Evolutionary conservation across 2,329 filamentous ascomycete genomes (phyloP).

Genomic region (Cadophora gregata): DNA sequence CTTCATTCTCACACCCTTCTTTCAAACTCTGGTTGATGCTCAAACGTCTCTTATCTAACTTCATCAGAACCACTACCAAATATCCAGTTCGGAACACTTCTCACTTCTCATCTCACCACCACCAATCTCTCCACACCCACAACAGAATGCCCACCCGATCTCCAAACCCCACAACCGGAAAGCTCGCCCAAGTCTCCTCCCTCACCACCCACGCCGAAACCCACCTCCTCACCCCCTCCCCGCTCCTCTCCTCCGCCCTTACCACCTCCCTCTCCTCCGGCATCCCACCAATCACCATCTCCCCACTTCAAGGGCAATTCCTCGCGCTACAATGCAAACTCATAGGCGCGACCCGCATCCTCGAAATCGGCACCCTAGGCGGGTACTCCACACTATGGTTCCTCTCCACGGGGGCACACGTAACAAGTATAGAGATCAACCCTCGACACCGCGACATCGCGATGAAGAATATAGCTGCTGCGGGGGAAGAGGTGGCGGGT

Average conservation of each 20-base stretch:
- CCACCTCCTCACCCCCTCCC: conserved; percentile 34
- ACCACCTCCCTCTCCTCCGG: conserved; percentile 44
- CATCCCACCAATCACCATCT: conserved; percentile 48
- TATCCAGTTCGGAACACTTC: not conserved
- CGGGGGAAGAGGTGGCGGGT: conserved; percentile 44
- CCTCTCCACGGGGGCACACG: conserved; percentile 46
- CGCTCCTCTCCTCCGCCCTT: conserved; percentile 43
- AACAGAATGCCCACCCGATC: conserved; percentile 12
- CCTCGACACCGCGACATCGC: conserved; percentile 54
- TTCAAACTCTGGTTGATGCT: not conserved
- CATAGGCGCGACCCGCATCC: conserved; percentile 47
- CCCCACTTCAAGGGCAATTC: conserved; percentile 47
- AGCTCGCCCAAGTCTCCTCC: conserved; percentile 21
- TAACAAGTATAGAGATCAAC: conserved; percentile 59
- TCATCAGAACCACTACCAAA: not conserved
- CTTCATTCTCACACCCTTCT: not conserved
- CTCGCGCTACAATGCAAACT: conserved; percentile 49
- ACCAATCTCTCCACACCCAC: not conserved
- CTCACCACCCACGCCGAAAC: conserved; percentile 29
- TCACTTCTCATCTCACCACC: not conserved
- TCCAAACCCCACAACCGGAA: not conserved
- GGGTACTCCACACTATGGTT: conserved; percentile 61
- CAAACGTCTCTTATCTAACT: not conserved
- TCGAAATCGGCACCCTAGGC: conserved; percentile 62
- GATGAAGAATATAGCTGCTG: conserved; percentile 48